These are phyloP conservation scores for Fusarium anthophilum DNA, from an alignment of 2,329 filamentous ascomycete species.

Conservation along the genomic window DNA sequence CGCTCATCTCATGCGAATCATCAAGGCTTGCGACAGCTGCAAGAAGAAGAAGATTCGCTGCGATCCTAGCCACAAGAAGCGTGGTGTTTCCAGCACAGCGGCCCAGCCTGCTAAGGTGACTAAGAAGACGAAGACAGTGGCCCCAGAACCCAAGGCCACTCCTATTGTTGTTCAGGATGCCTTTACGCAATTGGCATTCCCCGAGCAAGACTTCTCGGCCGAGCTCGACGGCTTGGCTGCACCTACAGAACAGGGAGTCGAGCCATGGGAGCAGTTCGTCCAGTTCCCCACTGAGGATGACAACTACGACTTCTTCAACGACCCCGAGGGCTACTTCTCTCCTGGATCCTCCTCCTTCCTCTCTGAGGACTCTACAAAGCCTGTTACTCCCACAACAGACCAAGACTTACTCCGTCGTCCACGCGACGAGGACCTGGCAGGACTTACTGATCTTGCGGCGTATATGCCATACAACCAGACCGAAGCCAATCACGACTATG, in stretches of 20 bases:
- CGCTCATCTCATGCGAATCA: slow-evolving; percentile 72
- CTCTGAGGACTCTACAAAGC: slow-evolving; percentile 44
- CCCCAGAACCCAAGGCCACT: slow-evolving; percentile 24
- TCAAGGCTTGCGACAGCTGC: slow-evolving; percentile 73
- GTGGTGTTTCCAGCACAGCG: slow-evolving; percentile 46
- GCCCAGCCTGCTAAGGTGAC: slow-evolving; percentile 49
- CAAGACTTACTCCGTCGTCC: slow-evolving; percentile 24
- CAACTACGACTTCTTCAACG: slow-evolving; percentile 58
- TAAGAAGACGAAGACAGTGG: slow-evolving; percentile 53
- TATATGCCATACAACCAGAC: slow-evolving; percentile 38
- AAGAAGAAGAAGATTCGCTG: slow-evolving; percentile 71
- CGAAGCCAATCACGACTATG: slow-evolving; percentile 51
- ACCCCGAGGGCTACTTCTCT: slow-evolving; percentile 55
- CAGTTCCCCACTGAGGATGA: slow-evolving; percentile 52
- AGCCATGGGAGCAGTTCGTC: slow-evolving; percentile 59
- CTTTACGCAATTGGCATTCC: slow-evolving; percentile 15
- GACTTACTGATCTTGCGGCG: slow-evolving; percentile 10
- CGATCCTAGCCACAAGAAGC: slow-evolving; percentile 67
- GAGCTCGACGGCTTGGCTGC: slow-evolving; percentile 34
- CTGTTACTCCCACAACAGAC: slow-evolving; percentile 39
- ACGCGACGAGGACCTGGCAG: slow-evolving; percentile 2
- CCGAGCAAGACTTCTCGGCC: slow-evolving; percentile 35
- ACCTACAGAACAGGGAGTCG: slow-evolving; percentile 26
- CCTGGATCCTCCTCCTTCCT: slow-evolving; percentile 46
- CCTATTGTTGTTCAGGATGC: slow-evolving; percentile 16